Evolutionary conservation across 2,329 filamentous ascomycete species (phyloP).

Genomic region (Botrytis byssoidea): DNA sequence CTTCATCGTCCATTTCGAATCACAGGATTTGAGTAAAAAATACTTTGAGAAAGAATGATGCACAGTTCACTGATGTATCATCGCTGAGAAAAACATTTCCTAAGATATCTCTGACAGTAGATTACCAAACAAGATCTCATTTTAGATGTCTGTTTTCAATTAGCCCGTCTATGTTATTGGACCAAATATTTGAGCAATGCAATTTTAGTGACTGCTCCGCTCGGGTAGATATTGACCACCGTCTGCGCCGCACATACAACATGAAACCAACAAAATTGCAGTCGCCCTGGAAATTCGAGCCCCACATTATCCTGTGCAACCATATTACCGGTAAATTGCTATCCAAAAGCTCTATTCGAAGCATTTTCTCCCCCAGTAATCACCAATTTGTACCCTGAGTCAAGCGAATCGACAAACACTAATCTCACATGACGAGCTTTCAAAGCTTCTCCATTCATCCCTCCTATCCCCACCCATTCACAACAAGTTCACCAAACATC

Average conservation of each 20-base stretch:
- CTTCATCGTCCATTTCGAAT: not conserved
- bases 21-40: not conserved
- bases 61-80: fast-evolving
- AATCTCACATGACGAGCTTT: not conserved
- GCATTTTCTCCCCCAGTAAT: not conserved
- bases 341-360: not conserved
- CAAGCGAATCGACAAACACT: not conserved
- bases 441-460: not conserved
- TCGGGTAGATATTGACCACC: not conserved
- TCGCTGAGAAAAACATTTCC: not conserved
- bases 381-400: not conserved
- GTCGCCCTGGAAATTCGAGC: not conserved
- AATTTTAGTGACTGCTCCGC: not conserved
- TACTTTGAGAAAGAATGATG: not conserved
- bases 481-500: not conserved
- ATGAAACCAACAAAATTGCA: not conserved
- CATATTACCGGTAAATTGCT: not conserved
- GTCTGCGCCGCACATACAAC: not conserved
- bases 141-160: fast-evolving
- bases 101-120: too few species aligned
- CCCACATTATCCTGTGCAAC: not conserved
- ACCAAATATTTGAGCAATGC: fast-evolving
- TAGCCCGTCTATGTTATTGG: not conserved
- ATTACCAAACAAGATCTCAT: too few species aligned
- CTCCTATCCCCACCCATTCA: not conserved